These are phyloP conservation scores for Lumnitzera racemosa DNA, from an alignment of 345 rosid genomes.

Conservation along the genomic window DNA sequence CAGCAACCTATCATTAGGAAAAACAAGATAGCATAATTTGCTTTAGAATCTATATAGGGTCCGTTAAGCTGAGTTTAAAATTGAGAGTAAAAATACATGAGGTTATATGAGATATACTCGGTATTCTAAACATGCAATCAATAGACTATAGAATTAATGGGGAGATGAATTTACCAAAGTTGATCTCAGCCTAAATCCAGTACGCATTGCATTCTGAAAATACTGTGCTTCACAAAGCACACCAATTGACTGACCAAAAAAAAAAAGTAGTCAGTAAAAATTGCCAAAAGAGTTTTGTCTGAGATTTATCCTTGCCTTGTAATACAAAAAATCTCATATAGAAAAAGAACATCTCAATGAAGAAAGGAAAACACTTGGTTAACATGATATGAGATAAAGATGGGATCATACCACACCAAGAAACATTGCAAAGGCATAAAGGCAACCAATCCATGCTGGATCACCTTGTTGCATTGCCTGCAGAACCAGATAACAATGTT, in stretches of 20 bases:
- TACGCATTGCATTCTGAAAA: slow-evolving; percentile 77
- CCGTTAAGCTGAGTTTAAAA: no score
- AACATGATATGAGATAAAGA: not conserved
- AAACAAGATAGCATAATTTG: not conserved
- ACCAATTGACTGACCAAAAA: slow-evolving; percentile 49
- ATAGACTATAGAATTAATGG: not conserved
- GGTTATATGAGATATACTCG: not conserved
- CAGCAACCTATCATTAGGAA: slow-evolving; percentile 54
- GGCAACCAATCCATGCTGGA: slow-evolving; percentile 82
- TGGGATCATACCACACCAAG: slow-evolving; percentile 63
- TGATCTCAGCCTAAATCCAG: slow-evolving; percentile 81
- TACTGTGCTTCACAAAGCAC: slow-evolving; percentile 80
- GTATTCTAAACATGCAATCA: not conserved
- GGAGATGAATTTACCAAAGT: slow-evolving; percentile 60
- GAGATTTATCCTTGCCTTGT: not conserved
- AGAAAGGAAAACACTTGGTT: not conserved
- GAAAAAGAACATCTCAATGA: not conserved
- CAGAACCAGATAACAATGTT: slow-evolving; percentile 11
- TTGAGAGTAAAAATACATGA: not conserved
- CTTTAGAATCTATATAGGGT: no score
- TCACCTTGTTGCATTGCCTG: slow-evolving; percentile 96
- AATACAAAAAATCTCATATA: not conserved
- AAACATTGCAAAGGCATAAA: slow-evolving; percentile 78
- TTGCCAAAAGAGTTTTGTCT: not conserved
- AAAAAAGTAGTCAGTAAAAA: slow-evolving; percentile 13